Evolutionary conservation across 768 basidiomycete species (phyloP), one percentile per base, ranked within the genome.

Genomic region (Punctularia strigosozonata): DNA sequence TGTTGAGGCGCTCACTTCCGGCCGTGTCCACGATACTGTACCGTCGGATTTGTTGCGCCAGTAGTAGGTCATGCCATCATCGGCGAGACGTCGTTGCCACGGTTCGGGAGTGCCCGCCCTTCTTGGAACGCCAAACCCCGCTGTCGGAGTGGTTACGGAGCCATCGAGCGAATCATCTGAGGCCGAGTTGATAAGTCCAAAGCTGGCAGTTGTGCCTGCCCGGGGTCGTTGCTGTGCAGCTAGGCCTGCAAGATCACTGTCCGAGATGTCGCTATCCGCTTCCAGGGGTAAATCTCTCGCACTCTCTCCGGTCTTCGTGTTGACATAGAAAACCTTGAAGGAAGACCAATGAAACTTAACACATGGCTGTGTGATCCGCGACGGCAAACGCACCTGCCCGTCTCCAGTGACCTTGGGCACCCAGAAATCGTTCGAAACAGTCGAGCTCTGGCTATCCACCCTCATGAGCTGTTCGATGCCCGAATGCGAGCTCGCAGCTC

Each of bases 261-360:
- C 78, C 1, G 77, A 72, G 25, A 64, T 58, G 33, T 81, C 79
- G 33, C 73, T 71, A 36, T 83, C 80, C 8, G 68, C 61, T 52
- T 86, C 84, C 34, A 66, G 64, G 18, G 91, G 91, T n/a, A 94
- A 61, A 49, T 95, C 87, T 48, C 79, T 73, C 20, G 89, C 79
- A 30, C 75, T 76, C 55, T 87, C 73, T 23, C 85, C 85, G 4
- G 85, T 88, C 47, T 83, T 73, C 2, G 87, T 88, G 52, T 98
- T 99, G 46, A 88, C 73, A 61, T 97, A 99, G 66, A 80, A 92
- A 55, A 99, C 90, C 91, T 95, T 23, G n/a, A 15, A 28, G 23
- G 23, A 31, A 22, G 8, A 6, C 22, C 40, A 39, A 17, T 30
- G 25, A 25, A 24, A 19, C 48, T 37, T n/a, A 28, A 37, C 34